Base-by-base conservation (phyloP, 345 rosid species). In the Eucalyptus caleyi region DNA sequence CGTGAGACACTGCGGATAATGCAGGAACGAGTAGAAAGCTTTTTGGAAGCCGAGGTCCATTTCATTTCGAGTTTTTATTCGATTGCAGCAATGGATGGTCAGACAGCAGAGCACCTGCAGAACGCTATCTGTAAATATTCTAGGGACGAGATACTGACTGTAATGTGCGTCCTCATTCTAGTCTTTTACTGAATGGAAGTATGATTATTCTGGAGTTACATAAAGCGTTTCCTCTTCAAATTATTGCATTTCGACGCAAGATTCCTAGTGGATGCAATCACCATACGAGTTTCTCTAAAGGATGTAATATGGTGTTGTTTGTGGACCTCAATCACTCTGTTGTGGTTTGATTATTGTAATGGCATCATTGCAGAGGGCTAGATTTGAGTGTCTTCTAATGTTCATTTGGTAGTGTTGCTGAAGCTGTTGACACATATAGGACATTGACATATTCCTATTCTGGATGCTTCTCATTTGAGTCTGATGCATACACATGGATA, bases 1-100 rank as follows among this genome's bases (percentile, higher is more conserved):
- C 92, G 91, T 42, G 96, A 97, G 94, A 98, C 99, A 16, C 95
- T 97, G 77, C 91, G 88, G 89, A 93, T 95, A 90, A 98, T 98
- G 99, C 99, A 97, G 95, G 95, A 94, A n/a, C 94, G 92, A n/a
- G 97, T 95, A 8, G 92, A 88, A 53, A 95, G 89, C 65, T 94
- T 98, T 87, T 87, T 93, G 92, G 97, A 94, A 87, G 97, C 99
- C 11, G 94, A 95, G 91, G 94, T 95, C 87, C 97, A 95, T 93
- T 96, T 95, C 90, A 91, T 98, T 87, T 96, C 99, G 2, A 98
- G 99, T 93, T 98, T 97, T 92, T 98, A 98, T 93, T 98, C 99
- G 80, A 92, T 98, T 88, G 97, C 99, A 8, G 98, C 99, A 45
- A 95, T 98, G 99, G 99, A 97, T 88, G 99, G 99, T 49, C 99